phyloP scores from a whole-genome alignment of 768 basidiomycete species.

The Collybia sordida region DNA sequence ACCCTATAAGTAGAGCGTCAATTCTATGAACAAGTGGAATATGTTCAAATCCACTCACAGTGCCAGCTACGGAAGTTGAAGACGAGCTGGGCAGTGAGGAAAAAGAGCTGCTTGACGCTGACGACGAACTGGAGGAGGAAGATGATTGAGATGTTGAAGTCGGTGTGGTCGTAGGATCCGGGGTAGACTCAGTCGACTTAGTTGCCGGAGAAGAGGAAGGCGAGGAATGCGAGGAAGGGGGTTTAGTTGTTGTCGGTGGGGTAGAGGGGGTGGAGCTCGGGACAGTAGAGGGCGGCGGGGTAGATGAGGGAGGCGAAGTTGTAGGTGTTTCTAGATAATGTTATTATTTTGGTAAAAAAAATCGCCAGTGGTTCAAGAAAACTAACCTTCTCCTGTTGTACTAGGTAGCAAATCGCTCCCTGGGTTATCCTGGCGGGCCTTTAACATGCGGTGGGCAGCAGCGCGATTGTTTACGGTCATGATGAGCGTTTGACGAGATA shows the following conservation, averaged over 20 bases:
- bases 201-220: background rate
- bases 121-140: constrained; percentile 3
- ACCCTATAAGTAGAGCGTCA: too few relatives aligned
- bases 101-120: constrained; percentile 17
- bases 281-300: background rate
- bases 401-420: background rate
- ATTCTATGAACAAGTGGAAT: too few relatives aligned
- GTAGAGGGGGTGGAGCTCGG: constrained; percentile 11
- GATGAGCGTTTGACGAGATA: constrained; percentile 4
- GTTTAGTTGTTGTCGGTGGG: constrained; percentile 2
- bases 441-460: constrained; percentile 23
- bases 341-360: background rate
- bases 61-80: constrained; percentile 1
- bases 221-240: constrained; percentile 6
- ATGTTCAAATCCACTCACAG: too few relatives aligned
- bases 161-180: background rate
- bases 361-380: background rate
- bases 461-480: constrained; percentile 29
- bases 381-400: background rate
- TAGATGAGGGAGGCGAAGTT: background rate
- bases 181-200: background rate
- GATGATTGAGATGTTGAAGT: constrained; percentile 2
- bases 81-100: constrained; percentile 13
- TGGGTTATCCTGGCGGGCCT: constrained; percentile 17
- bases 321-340: background rate